Base-by-base conservation (phyloP, 78 protist genomes). In the Speleostelium caveatum region DNA sequence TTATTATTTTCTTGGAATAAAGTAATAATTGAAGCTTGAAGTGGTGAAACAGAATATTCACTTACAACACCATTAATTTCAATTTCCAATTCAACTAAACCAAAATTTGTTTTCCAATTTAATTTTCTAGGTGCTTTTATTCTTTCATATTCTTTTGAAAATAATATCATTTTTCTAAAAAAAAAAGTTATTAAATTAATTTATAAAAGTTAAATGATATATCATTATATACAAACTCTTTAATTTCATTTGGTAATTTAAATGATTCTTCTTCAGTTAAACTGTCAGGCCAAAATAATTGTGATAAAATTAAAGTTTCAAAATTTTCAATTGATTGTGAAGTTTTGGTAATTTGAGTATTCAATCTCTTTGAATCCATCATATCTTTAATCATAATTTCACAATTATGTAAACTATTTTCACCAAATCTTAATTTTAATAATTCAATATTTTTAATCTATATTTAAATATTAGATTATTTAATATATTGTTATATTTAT, bases 401-500 rank as follows among this genome's bases (percentile, higher is more conserved):
- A 73, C 97, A 94, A 30, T 24, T 36, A 22, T 67, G 77, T 51
- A 96, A 24, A 38, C 76, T 32, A 17, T 32, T 16, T 42, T 96
- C 98, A n/a, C 98, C 98, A 62, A 96, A 96, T n/a, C 97, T 86
- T 32, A 94, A 58, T 73, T 96, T 96, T 42, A 96, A 69, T 49
- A 95, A 65, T 62, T 96, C 98, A 3, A 94, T 45, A 45, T 51
- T 92, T 38, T 73, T 71, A 51, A 94, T 74, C 80, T 93, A 65
- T 22, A 55, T 41, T 19, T 69, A 55, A 2, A 58, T 60, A 30
- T 66, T 14, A 21, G 28, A 69, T n/a, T n/a, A n/a, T n/a, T n/a
- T n/a, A n/a, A n/a, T n/a, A n/a, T n/a, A n/a, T n/a, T n/a, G n/a
- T n/a, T n/a, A n/a, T n/a, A n/a, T n/a, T n/a, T n/a, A n/a, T n/a